These are phyloP conservation scores for Calonectria fujianensis DNA, from an alignment of 2,329 filamentous ascomycete genomes.

Conservation along the genomic window DNA sequence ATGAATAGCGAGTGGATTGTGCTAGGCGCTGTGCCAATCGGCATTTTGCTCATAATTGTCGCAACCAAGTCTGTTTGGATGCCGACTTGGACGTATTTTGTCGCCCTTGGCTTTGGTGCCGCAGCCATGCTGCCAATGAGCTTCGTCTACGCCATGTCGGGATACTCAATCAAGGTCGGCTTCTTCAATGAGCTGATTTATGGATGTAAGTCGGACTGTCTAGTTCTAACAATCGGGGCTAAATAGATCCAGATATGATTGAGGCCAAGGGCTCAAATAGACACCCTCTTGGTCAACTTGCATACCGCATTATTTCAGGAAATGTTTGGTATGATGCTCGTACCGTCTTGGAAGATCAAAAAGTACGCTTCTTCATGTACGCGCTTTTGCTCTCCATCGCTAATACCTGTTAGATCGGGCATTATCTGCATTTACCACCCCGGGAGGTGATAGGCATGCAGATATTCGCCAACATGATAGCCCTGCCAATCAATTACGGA, in stretches of 20 bases:
- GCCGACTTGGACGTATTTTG: conserved; percentile 76
- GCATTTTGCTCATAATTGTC: conserved; percentile 68
- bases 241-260: conserved; percentile 67
- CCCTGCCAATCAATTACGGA: conserved; percentile 77
- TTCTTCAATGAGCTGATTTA: conserved; percentile 30
- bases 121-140: conserved; percentile 74
- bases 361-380: conserved; percentile 50
- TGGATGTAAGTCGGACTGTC: neutral
- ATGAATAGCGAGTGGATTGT: conserved; percentile 3
- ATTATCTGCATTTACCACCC: conserved; percentile 78
- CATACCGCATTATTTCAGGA: conserved; percentile 76
- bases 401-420: conserved; percentile 65
- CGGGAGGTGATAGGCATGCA: conserved; percentile 77
- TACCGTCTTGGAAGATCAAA: conserved; percentile 76
- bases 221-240: conserved; percentile 57
- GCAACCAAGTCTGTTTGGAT: conserved; percentile 73
- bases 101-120: conserved; percentile 73
- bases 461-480: conserved; percentile 74
- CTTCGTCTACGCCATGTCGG: conserved; percentile 77
- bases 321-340: conserved; percentile 77
- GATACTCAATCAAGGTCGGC: conserved; percentile 56
- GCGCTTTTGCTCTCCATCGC: fast-evolving
- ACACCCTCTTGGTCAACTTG: conserved; percentile 74
- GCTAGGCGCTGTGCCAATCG: conserved; percentile 57
- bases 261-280: conserved; percentile 69